Conservation (phyloP, 805 yeast species). For the Wickerhamiella kurtzmanii region DNA sequence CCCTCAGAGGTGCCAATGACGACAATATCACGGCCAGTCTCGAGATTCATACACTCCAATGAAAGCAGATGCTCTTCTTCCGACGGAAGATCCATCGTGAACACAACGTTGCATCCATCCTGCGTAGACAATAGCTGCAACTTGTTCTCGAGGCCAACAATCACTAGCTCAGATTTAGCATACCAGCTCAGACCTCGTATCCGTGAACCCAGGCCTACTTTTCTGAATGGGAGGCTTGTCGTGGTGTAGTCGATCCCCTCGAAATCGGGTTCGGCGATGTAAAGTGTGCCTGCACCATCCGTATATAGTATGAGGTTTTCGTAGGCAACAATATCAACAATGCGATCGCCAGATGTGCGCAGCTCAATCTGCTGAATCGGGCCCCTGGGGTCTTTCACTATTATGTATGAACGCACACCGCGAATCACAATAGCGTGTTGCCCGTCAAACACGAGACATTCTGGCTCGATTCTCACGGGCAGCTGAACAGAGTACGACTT, state of each 20-base stretch:
- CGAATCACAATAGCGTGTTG: conserved; percentile 8
- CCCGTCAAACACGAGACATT: conserved; percentile 7
- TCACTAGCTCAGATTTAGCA: not conserved
- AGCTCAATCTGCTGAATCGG: conserved; percentile 9
- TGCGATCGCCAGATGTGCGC: conserved; percentile 2
- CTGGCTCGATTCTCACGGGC: conserved; percentile 9
- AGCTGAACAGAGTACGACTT: conserved; percentile 12
- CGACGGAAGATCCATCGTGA: conserved; percentile 5
- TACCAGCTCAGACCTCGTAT: not conserved
- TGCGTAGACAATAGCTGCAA: not conserved
- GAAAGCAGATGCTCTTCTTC: conserved; percentile 12
- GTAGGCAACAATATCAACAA: conserved; percentile 3
- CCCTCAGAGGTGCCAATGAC: conserved; percentile 67
- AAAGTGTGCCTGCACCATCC: not conserved
- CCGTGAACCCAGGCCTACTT: not conserved
- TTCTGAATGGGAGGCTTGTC: not conserved
- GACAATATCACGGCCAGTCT: conserved; percentile 42
- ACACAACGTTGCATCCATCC: not conserved
- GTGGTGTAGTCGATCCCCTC: not conserved
- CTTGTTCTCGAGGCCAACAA: not conserved
- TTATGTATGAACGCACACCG: conserved; percentile 6
- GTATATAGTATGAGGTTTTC: not conserved
- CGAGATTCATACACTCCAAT: conserved; percentile 6
- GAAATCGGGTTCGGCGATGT: not conserved
- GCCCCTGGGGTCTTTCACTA: conserved; percentile 7